Evolutionary conservation across 1,139 yeast species (phyloP).

Genomic region (Candida buenavistaensis): DNA sequence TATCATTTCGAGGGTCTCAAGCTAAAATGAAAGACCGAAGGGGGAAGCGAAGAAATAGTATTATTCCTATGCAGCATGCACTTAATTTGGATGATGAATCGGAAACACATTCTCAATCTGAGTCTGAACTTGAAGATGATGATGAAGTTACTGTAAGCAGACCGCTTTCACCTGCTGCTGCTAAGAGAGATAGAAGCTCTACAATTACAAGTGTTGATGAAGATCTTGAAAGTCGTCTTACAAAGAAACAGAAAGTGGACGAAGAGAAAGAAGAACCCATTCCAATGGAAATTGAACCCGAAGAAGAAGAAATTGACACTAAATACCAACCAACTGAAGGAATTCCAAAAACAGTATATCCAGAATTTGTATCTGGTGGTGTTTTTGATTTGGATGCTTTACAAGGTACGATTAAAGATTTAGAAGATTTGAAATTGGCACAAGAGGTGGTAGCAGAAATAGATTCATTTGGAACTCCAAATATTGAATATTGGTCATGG

Average conservation of each 20-base stretch:
- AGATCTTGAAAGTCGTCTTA: constrained; percentile 15
- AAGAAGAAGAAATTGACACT: constrained; percentile 26
- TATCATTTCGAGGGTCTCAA: constrained; percentile 49
- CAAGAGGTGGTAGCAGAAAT: constrained; percentile 40
- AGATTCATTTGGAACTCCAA: constrained; percentile 24
- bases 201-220: constrained; percentile 37
- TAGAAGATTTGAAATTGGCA: constrained; percentile 66
- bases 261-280: constrained; percentile 8
- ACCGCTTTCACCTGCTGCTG: constrained; percentile 41
- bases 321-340: constrained; percentile 46
- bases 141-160: constrained; percentile 37
- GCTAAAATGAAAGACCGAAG: constrained; percentile 16
- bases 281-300: constrained; percentile 3
- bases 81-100: constrained; percentile 54
- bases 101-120: constrained; percentile 17
- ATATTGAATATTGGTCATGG: constrained; percentile 71
- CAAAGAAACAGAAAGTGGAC: constrained; percentile 17
- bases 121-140: constrained; percentile 6
- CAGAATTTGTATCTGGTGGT: constrained; percentile 33
- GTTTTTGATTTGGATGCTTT: constrained; percentile 49
- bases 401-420: constrained; percentile 62
- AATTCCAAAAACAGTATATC: constrained; percentile 52
- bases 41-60: constrained; percentile 21
- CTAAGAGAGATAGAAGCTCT: constrained; percentile 29
- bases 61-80: constrained; percentile 72